These are phyloP conservation scores for Polysphondylium violaceum DNA, from an alignment of 78 protist species.

Conservation along the genomic window DNA sequence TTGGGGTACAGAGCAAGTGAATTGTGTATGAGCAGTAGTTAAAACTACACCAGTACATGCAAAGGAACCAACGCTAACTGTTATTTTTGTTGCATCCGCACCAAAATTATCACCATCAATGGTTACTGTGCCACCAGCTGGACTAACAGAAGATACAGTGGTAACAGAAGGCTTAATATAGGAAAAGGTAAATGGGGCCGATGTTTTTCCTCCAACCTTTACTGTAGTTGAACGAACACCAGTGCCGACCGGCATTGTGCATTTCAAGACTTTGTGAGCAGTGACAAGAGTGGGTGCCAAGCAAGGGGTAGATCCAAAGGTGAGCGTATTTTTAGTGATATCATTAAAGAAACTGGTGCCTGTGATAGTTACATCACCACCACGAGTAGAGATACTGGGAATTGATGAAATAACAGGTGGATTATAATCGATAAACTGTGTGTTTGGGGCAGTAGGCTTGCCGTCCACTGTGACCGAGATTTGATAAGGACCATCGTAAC, in stretches of 20 bases:
- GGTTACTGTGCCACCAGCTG: conserved; percentile 10
- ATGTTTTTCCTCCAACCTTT: background rate
- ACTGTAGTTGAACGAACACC: background rate
- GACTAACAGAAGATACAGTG: background rate
- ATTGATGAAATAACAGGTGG: background rate
- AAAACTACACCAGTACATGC: background rate
- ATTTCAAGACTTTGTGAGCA: background rate
- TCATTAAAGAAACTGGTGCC: conserved; percentile 9
- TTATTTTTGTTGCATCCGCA: background rate
- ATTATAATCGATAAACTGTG: conserved; percentile 21
- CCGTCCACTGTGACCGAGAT: background rate
- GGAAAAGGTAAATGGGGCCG: background rate
- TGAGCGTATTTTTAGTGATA: background rate
- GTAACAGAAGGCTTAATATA: background rate
- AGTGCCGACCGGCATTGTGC: conserved; percentile 1
- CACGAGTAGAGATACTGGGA: background rate
- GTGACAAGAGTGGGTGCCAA: background rate
- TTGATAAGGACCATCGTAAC: conserved; percentile 26
- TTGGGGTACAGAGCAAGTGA: background rate
- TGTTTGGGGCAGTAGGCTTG: background rate
- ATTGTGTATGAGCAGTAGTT: background rate
- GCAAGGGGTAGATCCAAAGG: background rate
- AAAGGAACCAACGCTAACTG: background rate
- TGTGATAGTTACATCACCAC: conserved; percentile 2
- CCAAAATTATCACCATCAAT: conserved; percentile 37